Base-by-base conservation (phyloP, 2,329 filamentous ascomycete species). In the Sporothrix dimorphospora region DNA sequence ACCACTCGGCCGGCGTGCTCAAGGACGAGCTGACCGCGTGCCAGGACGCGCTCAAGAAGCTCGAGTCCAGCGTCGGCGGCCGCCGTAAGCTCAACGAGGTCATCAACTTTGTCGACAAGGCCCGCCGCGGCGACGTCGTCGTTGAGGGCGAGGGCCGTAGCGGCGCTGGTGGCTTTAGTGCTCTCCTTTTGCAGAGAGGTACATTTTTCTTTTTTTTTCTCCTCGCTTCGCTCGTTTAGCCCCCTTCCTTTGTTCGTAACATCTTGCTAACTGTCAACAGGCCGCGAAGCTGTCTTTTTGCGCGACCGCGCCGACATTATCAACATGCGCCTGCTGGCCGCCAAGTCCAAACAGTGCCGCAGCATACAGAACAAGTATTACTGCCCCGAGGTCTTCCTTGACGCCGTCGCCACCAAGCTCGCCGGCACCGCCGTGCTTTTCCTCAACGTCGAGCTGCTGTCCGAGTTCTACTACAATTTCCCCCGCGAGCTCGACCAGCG, bases 391-490 rank as follows among this genome's bases (percentile, higher is more conserved):
- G 89, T 99, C 19, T 99, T 99, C 84, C 89, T 99, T n/a, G 94
- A 99, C 78, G 94, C 97, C 3, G 96, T 97, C 1, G 94, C 96
- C 1, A 93, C 94, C 76, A 98, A 98, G 82, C 88, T 99, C 66
- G 97, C 95, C 3, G 92, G 94, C 1, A 99, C 96, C 0, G 95
- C 96, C 1, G 96, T 99, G 9, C 89, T 99, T 0, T 99, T 99
- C 85, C 88, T 99, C 40, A 98, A 99, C 78, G 96, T 98, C 12
- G 97, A 99, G 83, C 87, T 99, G 24, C 88, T 99, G 21, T 95
- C 93, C 1, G 97, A 99, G 79, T 99, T 98, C 80, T 98, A 97
- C 83, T 97, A 98, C 83, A 94, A 96, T 79, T 99, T 99, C 81
- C 96, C 96, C 0, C 89, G 96, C 51, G 94, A 98, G 79, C 88